A percentile compares a stretch with the other conserved stretches of the same genome.
These are phyloP conservation scores for Eutrema japonicum DNA, from an alignment of 345 rosid species.

Conservation along the genomic window DNA sequence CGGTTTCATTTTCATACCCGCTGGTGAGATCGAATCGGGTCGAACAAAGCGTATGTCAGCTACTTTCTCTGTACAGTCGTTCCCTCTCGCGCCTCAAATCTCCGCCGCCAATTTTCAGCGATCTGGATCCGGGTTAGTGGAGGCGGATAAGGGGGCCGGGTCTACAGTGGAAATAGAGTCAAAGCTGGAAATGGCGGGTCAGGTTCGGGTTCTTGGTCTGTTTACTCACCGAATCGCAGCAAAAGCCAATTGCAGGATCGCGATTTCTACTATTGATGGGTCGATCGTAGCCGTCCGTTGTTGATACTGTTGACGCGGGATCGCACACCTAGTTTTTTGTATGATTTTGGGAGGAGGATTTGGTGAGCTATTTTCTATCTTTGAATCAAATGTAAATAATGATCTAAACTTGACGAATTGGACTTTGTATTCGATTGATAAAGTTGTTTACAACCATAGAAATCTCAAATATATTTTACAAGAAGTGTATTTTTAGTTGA, in stretches of 20 bases:
- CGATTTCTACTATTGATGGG: constrained; percentile 73
- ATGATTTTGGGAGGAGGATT: no score
- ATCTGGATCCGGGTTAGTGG: constrained; percentile 39
- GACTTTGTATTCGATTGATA: no score
- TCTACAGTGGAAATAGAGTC: constrained; percentile 88
- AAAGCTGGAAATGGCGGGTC: constrained; percentile 67
- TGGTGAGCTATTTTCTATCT: no score
- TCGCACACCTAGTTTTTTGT: no score
- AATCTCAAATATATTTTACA: no score
- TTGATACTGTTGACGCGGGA: constrained; percentile 32
- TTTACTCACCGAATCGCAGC: constrained; percentile 78
- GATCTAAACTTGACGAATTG: no score
- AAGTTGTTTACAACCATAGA: no score
- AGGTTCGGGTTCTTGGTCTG: constrained; percentile 77
- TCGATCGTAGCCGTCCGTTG: constrained; percentile 86
- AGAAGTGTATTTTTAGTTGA: no score
- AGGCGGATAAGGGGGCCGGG: constrained; percentile 53
- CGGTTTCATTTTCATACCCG: constrained; percentile 91
- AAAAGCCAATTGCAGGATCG: constrained; percentile 63
- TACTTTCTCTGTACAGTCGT: constrained; percentile 74
- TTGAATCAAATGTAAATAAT: no score
- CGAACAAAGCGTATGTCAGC: constrained; percentile 88
- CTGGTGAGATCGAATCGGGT: constrained; percentile 83
- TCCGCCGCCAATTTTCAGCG: constrained; percentile 25
- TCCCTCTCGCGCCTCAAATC: constrained; percentile 53